A percentile compares a stretch with the other conserved stretches of the same genome.
These are phyloP conservation scores for Sarcodon sp. DNA, from an alignment of 768 basidiomycete species.

Conservation along the genomic window DNA sequence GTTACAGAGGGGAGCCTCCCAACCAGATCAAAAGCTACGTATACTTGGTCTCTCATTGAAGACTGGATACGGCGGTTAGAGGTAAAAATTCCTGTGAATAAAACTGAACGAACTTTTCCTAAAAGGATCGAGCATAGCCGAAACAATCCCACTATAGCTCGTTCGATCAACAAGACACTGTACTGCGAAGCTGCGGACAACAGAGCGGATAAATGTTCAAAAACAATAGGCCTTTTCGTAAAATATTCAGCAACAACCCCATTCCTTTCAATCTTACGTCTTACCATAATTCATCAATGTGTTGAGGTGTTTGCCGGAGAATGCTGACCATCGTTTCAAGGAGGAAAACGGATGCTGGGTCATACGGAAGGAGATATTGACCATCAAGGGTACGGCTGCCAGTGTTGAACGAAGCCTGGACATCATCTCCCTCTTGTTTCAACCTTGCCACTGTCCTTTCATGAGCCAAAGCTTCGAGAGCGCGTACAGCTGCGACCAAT, in stretches of 20 bases:
- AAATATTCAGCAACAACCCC: neutral
- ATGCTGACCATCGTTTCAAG: constrained; percentile 93
- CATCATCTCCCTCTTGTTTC: constrained; percentile 58
- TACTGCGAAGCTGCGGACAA: constrained; percentile 69
- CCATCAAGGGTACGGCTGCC: constrained; percentile 24
- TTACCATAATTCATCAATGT: constrained; percentile 85
- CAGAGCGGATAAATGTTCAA: constrained; percentile 82
- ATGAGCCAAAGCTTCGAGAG: constrained; percentile 84
- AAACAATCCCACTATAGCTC: constrained; percentile 83
- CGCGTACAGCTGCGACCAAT: constrained; percentile 71
- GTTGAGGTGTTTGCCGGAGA: constrained; percentile 57
- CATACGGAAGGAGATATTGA: constrained; percentile 65
- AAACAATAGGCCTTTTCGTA: constrained; percentile 72
- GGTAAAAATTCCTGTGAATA: neutral
- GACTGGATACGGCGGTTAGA: constrained; percentile 29
- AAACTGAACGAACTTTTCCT: constrained; percentile 42
- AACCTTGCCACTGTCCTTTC: constrained; percentile 74
- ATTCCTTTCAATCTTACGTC: constrained; percentile 9
- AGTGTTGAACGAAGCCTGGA: constrained; percentile 19
- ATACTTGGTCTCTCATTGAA: constrained; percentile 83
- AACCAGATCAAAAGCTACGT: constrained; percentile 85
- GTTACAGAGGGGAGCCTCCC: constrained; percentile 65
- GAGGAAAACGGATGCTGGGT: constrained; percentile 90
- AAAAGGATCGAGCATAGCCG: constrained; percentile 77
- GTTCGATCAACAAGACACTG: constrained; percentile 83